A percentile compares a stretch with the other conserved stretches of the same genome.
These are phyloP conservation scores for Talaromyces marneffei DNA, from an alignment of 2,329 filamentous ascomycete genomes.

Conservation along the genomic window DNA sequence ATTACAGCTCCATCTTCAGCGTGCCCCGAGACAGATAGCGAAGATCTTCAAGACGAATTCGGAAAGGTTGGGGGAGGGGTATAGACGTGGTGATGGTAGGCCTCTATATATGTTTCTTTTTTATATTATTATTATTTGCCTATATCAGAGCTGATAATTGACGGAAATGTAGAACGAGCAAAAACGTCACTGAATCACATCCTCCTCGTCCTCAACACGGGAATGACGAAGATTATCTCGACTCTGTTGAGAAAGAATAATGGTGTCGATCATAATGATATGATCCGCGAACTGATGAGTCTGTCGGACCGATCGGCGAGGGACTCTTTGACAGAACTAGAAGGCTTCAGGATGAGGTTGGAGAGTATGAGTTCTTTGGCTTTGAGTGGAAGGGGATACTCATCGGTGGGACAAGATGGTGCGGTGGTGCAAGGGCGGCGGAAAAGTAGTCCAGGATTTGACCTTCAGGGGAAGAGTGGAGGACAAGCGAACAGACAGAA, in stretches of 20 bases:
- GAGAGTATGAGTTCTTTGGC: conserved; percentile 5
- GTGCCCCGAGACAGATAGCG: not conserved
- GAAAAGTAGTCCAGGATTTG: not conserved
- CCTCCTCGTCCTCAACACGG: conserved; percentile 11
- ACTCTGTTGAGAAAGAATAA: not conserved
- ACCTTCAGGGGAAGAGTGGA: not conserved
- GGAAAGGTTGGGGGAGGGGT: conserved; percentile 6
- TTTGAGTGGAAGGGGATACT: not conserved
- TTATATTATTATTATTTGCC: too few relatives aligned
- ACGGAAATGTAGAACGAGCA: not conserved
- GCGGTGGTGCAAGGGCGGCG: not conserved
- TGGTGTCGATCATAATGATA: not conserved
- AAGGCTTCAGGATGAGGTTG: conserved; percentile 8
- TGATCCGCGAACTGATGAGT: conserved; percentile 4
- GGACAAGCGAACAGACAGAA: not conserved
- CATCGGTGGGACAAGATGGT: not conserved
- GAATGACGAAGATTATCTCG: conserved; percentile 10
- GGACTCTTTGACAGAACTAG: conserved; percentile 4
- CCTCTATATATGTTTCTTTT: too few relatives aligned
- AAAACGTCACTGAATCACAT: conserved; percentile 9
- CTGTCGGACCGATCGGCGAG: conserved; percentile 9
- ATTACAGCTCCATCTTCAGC: not conserved
- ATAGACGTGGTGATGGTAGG: conserved; percentile 12
- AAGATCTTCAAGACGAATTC: conserved; percentile 4
- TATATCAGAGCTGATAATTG: not conserved